Evolutionary conservation across 176 grass and related monocot genomes (phyloP), one percentile per base, ranked within the genome.

Genomic region (Bolboschoenus planiculmis): DNA sequence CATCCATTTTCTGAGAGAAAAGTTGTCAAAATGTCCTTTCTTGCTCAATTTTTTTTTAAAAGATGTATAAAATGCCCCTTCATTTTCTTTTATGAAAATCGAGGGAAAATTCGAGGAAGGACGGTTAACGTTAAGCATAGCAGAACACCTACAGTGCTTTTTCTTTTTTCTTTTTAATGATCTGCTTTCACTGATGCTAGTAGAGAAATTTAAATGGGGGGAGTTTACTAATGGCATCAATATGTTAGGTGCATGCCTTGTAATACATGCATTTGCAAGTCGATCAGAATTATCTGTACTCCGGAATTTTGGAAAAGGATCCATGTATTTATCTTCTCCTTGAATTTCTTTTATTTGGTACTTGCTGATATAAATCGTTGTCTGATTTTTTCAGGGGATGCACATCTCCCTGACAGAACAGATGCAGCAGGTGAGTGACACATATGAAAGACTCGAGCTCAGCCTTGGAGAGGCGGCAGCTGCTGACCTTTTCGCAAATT

Each of bases 371-470:
- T 29, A 40, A 70, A 43, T 40, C 15, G 11, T 40, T 70, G 65
- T 70, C 20, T 70, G 18, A 70, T 42, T 42, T 71, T 72, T 76
- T 65, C 39, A 96, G 93, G 90, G 90, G 24, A 90, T 90, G 90
- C 93, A 89, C 24, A 78, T 92, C 9, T 92, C 93, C 4, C 80
- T 96, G 83, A 89, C 79, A 48, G 79, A 85, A 37, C 88, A 95
- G 90, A 91, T 95, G 85, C 90, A 92, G 79, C 93, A 92, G 87
- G 85, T 96, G 10, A 78, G 82, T 60, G 90, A 96, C 79, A 92
- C 93, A 0, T 87, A 81, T 5, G 90, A 89, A 88, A 79, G 87
- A 65, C 76, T 96, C 0, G 81, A 87, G 33, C 66, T 92, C 55
- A 84, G 82, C 40, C 90, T 96, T n/a, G 93, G 90, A 85, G 90